Evolutionary conservation across 805 yeast genomes (phyloP).

Genomic region (Candida ponderosae): DNA sequence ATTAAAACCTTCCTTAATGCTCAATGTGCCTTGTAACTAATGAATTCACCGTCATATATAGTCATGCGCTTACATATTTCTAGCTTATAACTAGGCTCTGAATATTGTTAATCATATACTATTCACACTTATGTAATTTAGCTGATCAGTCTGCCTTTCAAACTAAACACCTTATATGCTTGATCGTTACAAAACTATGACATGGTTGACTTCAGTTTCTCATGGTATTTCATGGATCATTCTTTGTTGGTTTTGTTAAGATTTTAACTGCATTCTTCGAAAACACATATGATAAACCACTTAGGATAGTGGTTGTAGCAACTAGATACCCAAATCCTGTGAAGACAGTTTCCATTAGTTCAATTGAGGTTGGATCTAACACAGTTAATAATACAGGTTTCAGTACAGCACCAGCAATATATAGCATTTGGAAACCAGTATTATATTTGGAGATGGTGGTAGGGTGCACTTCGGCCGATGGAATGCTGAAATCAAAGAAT

Average conservation of each 20-base stretch:
- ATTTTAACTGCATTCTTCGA: conserved; percentile 62
- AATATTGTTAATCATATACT: too few species aligned
- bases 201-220: too few species aligned
- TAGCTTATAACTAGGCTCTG: not conserved
- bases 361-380: conserved; percentile 22
- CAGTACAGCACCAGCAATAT: conserved; percentile 58
- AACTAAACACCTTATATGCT: too few species aligned
- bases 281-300: conserved; percentile 74
- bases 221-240: too few species aligned
- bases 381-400: conserved; percentile 40
- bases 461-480: conserved; percentile 84
- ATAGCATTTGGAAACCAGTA: conserved; percentile 89
- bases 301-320: conserved; percentile 62
- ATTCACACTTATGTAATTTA: too few species aligned
- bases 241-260: conserved; percentile 21
- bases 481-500: conserved; percentile 72
- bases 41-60: not conserved
- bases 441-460: conserved; percentile 80
- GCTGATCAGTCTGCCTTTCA: too few species aligned
- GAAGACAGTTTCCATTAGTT: conserved; percentile 15
- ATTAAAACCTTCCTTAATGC: not conserved
- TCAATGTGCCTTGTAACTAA: not conserved
- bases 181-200: too few species aligned
- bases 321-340: conserved; percentile 43
- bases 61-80: not conserved